These are phyloP conservation scores for Neonectria magnoliae DNA, from an alignment of 2,329 filamentous ascomycete species.

Conservation along the genomic window DNA sequence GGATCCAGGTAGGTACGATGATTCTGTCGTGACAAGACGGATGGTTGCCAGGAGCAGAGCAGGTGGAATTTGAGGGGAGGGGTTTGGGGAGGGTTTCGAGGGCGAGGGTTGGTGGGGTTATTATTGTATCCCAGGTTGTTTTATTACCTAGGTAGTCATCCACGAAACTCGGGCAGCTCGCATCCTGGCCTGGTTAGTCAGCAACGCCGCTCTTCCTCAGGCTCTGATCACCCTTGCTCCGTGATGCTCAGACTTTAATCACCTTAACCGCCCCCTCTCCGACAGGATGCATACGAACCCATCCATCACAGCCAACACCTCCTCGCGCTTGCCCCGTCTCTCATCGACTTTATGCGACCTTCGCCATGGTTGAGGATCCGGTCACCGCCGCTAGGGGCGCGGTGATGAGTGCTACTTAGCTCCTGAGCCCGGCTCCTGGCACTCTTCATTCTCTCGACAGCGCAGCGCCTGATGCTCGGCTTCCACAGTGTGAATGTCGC, in stretches of 20 bases:
- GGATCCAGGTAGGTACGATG: slow-evolving; percentile 12
- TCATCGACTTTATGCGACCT: background rate
- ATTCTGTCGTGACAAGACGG: slow-evolving; percentile 8
- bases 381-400: too few relatives aligned
- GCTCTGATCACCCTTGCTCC: slow-evolving; percentile 2
- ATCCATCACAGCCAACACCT: background rate
- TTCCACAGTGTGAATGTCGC: background rate
- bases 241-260: background rate
- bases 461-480: background rate
- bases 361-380: too few relatives aligned
- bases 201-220: slow-evolving; percentile 14
- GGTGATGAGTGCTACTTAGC: too few relatives aligned
- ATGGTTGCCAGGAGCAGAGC: slow-evolving; percentile 37
- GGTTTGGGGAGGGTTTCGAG: slow-evolving; percentile 39
- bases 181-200: slow-evolving; percentile 9
- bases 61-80: slow-evolving; percentile 41
- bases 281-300: background rate
- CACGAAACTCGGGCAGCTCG: slow-evolving; percentile 2
- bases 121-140: slow-evolving; percentile 10
- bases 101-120: slow-evolving; percentile 31
- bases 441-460: background rate
- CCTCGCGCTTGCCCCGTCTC: background rate
- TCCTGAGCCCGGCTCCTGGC: too few relatives aligned
- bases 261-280: background rate
- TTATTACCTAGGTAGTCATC: slow-evolving; percentile 15